Percentiles rank a stretch among this genome's conserved stretches.
Conservation (phyloP, 345 rosid genomes). For the Zanthoxylum bungeanum region DNA sequence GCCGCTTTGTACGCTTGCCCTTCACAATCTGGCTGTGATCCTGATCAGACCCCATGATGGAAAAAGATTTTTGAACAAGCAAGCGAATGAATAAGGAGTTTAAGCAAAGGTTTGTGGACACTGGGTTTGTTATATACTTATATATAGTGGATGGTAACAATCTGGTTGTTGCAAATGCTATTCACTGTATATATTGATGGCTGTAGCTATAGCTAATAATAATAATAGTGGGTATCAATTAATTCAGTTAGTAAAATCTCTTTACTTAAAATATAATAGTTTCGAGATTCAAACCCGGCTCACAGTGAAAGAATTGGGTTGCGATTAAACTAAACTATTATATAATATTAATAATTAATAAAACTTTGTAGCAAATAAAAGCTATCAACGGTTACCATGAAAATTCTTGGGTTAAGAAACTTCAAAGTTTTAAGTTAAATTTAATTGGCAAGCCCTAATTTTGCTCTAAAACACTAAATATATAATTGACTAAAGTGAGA, state of each 20-base stretch:
- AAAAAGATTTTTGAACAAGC: too few species aligned
- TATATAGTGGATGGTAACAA: slow-evolving; percentile 42
- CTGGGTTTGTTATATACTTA: slow-evolving; percentile 40
- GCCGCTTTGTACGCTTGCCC: slow-evolving; percentile 87
- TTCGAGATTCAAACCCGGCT: too few species aligned
- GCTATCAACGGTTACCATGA: slow-evolving; percentile 37
- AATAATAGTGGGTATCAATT: too few species aligned
- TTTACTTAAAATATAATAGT: too few species aligned
- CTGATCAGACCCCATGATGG: slow-evolving; percentile 22
- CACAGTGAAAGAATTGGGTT: too few species aligned
- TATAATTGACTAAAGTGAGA: neutral
- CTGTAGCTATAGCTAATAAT: too few species aligned
- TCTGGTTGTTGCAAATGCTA: slow-evolving; percentile 38
- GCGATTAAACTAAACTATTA: too few species aligned
- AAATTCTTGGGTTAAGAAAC: slow-evolving; percentile 4
- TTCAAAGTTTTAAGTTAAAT: neutral
- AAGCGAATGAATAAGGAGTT: neutral
- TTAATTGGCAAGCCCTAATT: neutral
- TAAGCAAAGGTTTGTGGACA: slow-evolving; percentile 24
- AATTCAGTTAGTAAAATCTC: too few species aligned
- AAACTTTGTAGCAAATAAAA: slow-evolving; percentile 9
- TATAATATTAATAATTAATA: neutral
- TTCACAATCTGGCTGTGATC: slow-evolving; percentile 38
- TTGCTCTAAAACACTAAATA: slow-evolving; percentile 5
- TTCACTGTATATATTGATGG: neutral